phyloP scores from a whole-genome alignment of 768 basidiomycete species.

The Suillus fuscotomentosus region DNA sequence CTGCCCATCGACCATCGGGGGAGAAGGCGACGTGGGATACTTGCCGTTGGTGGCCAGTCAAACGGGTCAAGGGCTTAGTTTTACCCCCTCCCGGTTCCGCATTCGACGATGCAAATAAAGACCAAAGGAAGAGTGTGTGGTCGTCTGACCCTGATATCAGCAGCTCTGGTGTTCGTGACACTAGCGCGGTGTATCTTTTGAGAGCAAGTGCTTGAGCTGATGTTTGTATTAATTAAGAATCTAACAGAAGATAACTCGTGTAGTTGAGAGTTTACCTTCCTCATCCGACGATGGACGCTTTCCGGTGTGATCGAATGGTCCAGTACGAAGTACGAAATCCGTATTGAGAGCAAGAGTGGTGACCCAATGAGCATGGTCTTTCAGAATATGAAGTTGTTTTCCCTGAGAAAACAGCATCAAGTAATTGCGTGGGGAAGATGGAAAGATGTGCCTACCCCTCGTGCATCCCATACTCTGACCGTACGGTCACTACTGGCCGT shows the following conservation, averaged over 20 bases:
- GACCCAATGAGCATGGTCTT: constrained; percentile 99
- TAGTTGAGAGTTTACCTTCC: constrained; percentile 58
- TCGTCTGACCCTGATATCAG: constrained; percentile 97
- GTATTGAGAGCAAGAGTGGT: constrained; percentile 95
- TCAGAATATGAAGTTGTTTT: constrained; percentile 76
- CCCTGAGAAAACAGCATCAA: constrained; percentile 49
- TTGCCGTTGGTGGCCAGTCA: constrained; percentile 95
- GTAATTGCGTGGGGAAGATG: neutral
- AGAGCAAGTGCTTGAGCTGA: constrained; percentile 76
- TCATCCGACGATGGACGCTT: constrained; percentile 78
- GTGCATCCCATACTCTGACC: constrained; percentile 93
- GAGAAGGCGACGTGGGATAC: constrained; percentile 93
- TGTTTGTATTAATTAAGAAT: neutral
- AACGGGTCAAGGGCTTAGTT: constrained; percentile 69
- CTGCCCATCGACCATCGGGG: constrained; percentile 90
- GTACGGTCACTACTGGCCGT: constrained; percentile 95
- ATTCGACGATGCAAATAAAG: constrained; percentile 58
- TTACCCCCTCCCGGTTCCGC: constrained; percentile 38
- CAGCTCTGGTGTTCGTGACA: constrained; percentile 66
- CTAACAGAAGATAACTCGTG: neutral
- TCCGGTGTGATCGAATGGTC: constrained; percentile 88
- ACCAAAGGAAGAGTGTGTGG: constrained; percentile 97
- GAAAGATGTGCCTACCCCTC: constrained; percentile 46
- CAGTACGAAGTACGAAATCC: constrained; percentile 92
- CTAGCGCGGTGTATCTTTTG: constrained; percentile 72